Conservation (phyloP, 495 filamentous ascomycete genomes). For the Pseudevernia furfuracea region DNA sequence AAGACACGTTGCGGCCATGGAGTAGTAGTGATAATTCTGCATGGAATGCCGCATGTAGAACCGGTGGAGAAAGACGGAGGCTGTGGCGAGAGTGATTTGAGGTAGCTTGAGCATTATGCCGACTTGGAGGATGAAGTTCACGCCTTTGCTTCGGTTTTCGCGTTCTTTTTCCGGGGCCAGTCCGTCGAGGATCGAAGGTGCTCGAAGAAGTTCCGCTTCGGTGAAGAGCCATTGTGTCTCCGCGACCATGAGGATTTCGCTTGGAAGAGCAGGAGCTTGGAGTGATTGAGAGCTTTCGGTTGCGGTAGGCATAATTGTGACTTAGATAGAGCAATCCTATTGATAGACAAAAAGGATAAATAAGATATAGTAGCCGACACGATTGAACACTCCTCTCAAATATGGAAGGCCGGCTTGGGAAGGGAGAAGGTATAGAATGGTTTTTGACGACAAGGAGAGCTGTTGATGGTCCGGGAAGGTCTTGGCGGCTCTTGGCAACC, state of each 20-base stretch:
- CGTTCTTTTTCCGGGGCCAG: constrained; percentile 67
- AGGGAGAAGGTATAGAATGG: not conserved
- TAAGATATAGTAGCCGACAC: not conserved
- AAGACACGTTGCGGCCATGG: constrained; percentile 79
- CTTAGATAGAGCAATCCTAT: not conserved
- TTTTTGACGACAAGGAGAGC: not conserved
- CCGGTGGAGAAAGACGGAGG: constrained; percentile 88
- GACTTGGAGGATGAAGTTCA: constrained; percentile 92
- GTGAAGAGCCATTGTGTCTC: constrained; percentile 85
- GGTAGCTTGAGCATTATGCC: constrained; percentile 89
- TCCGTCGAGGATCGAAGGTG: constrained; percentile 80
- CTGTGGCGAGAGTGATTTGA: constrained; percentile 82
- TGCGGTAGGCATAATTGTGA: constrained; percentile 17
- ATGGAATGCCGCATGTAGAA: constrained; percentile 87
- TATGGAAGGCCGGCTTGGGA: not conserved
- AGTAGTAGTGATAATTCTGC: constrained; percentile 76
- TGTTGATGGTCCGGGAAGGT: not conserved
- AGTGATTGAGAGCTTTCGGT: constrained; percentile 25
- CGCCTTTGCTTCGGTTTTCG: constrained; percentile 73
- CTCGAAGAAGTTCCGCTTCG: constrained; percentile 67
- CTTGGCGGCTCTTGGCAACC: not conserved
- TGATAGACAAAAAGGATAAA: not conserved
- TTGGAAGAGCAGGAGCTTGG: constrained; percentile 31
- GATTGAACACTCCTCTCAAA: not conserved
- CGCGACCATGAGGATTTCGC: constrained; percentile 41